Percentiles rank a stretch among this genome's conserved stretches.
These are phyloP conservation scores for Xylaria sp. DNA, from an alignment of 495 filamentous ascomycete genomes.

Conservation along the genomic window DNA sequence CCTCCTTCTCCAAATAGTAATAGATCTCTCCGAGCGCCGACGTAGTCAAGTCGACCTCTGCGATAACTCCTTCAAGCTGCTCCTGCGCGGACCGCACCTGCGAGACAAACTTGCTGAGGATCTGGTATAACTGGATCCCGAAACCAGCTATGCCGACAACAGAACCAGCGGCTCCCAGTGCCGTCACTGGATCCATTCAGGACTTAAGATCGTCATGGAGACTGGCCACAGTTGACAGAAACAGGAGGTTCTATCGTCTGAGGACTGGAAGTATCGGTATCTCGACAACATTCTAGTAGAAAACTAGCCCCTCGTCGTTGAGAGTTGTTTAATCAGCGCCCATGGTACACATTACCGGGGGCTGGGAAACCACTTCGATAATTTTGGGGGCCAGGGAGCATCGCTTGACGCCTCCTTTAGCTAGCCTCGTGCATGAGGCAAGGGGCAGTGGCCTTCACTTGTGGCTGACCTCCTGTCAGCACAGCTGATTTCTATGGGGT, in stretches of 20 bases:
- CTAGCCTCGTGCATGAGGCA: background rate
- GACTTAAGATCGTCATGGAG: background rate
- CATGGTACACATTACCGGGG: background rate
- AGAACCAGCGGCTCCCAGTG: constrained; percentile 1
- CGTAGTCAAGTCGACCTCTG: background rate
- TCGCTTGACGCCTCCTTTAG: background rate
- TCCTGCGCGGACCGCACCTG: constrained; percentile 4
- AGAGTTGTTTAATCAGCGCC: background rate
- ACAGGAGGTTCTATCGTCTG: too few species aligned
- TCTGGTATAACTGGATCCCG: background rate
- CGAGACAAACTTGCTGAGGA: background rate
- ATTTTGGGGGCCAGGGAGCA: constrained; percentile 7
- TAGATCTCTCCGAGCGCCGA: constrained; percentile 12
- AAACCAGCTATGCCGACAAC: background rate
- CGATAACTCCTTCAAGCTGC: constrained; percentile 1
- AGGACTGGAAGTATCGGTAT: background rate
- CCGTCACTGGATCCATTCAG: background rate
- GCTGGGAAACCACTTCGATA: background rate
- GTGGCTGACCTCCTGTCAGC: background rate
- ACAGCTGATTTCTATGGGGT: background rate
- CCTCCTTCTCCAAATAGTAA: background rate
- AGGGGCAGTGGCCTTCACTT: background rate
- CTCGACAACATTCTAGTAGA: background rate
- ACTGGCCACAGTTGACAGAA: background rate
- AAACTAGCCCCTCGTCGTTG: background rate